Conservation (phyloP, 495 filamentous ascomycete genomes). For the Mycothermus thermophilus region DNA sequence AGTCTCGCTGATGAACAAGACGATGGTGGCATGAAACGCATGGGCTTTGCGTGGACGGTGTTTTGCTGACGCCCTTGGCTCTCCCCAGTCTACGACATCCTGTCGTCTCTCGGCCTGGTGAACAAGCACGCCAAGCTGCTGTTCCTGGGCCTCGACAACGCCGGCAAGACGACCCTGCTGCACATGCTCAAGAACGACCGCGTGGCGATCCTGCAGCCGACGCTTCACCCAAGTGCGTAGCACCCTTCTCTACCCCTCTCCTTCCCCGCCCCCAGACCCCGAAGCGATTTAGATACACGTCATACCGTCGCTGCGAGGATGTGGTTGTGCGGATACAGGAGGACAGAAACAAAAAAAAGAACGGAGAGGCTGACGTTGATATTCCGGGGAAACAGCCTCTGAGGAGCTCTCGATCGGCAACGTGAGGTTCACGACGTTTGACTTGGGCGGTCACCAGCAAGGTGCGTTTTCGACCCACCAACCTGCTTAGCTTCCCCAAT, state of each 20-base stretch:
- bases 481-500: too few species aligned
- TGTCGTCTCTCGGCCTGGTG: conserved; percentile 75
- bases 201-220: conserved; percentile 84
- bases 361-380: conserved; percentile 12
- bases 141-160: conserved; percentile 92
- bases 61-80: too few species aligned
- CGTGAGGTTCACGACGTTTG: conserved; percentile 93
- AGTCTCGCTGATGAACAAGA: too few species aligned
- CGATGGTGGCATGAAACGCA: too few species aligned
- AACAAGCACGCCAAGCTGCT: conserved; percentile 96
- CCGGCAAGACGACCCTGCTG: conserved; percentile 87
- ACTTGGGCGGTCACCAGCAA: conserved; percentile 94
- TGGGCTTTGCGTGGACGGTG: too few species aligned
- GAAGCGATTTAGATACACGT: too few species aligned
- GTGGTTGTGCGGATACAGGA: too few species aligned
- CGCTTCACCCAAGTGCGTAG: conserved; percentile 69
- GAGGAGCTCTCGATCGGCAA: conserved; percentile 96
- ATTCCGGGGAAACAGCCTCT: conserved; percentile 44
- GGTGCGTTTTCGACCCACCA: too few species aligned
- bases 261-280: too few species aligned
- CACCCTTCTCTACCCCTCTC: neutral
- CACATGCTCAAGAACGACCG: conserved; percentile 97
- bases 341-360: neutral
- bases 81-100: conserved; percentile 90
- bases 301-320: too few species aligned